phyloP scores from a whole-genome alignment of 139 green algal genomes.

The Ettlia oleoabundans region DNA sequence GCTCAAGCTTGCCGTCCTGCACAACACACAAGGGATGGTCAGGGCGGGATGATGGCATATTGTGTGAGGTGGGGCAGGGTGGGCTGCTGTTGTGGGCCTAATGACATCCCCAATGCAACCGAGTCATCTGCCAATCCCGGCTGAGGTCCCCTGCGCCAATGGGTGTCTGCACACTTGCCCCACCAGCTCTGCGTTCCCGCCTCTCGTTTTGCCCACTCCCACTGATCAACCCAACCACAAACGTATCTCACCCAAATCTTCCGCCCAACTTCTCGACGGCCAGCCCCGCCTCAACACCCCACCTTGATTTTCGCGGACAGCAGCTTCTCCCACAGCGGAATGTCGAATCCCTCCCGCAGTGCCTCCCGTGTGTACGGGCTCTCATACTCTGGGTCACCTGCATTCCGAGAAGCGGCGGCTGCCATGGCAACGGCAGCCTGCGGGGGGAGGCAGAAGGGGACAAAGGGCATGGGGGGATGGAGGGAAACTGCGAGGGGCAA shows the following conservation, averaged over 20 bases:
- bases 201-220: too few relatives aligned
- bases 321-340: slow-evolving; percentile 85
- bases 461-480: not conserved
- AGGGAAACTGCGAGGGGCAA: not conserved
- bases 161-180: too few relatives aligned
- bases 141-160: too few relatives aligned
- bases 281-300: not conserved
- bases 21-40: too few relatives aligned
- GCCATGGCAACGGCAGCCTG: slow-evolving; percentile 56
- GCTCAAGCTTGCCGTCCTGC: slow-evolving; percentile 64
- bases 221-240: too few relatives aligned
- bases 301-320: slow-evolving; percentile 14
- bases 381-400: slow-evolving; percentile 65
- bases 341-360: slow-evolving; percentile 71
- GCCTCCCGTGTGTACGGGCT: slow-evolving; percentile 83
- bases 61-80: too few relatives aligned
- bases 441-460: not conserved
- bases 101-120: too few relatives aligned
- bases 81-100: too few relatives aligned
- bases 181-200: too few relatives aligned
- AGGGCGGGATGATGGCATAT: too few relatives aligned
- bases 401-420: slow-evolving; percentile 41
- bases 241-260: too few relatives aligned
- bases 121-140: too few relatives aligned
- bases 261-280: not conserved